Conservation (phyloP, 495 filamentous ascomycete genomes). For the Articulospora tetracladia region DNA sequence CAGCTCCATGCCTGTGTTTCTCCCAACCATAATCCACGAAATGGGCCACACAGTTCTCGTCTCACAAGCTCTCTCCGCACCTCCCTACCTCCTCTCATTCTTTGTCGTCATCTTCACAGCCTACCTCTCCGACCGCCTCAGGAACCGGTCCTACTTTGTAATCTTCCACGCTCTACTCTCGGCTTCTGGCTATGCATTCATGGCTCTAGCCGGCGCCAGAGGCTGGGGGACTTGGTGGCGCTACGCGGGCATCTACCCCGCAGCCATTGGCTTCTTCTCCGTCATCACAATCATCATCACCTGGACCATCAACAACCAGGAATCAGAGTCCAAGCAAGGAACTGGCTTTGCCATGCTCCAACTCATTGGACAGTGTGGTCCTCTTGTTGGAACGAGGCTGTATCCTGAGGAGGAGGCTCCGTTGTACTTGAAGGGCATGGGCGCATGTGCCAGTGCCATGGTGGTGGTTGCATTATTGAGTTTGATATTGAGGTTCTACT, state of each 20-base stretch:
- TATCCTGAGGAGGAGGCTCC: slow-evolving; percentile 63
- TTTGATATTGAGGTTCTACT: slow-evolving; percentile 46
- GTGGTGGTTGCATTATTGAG: slow-evolving; percentile 57
- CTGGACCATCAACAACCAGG: slow-evolving; percentile 74
- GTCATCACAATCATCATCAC: slow-evolving; percentile 69
- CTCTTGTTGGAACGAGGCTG: slow-evolving; percentile 67
- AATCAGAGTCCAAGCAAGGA: slow-evolving; percentile 57
- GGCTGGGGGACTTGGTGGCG: slow-evolving; percentile 34
- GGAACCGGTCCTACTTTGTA: slow-evolving; percentile 61
- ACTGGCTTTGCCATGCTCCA: slow-evolving; percentile 72
- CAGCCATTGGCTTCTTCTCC: slow-evolving; percentile 66
- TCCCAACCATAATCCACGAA: slow-evolving; percentile 74
- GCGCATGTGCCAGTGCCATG: slow-evolving; percentile 64
- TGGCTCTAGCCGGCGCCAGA: slow-evolving; percentile 40
- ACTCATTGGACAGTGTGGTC: slow-evolving; percentile 66
- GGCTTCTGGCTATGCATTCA: slow-evolving; percentile 54
- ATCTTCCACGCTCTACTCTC: slow-evolving; percentile 58
- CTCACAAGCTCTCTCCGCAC: slow-evolving; percentile 75
- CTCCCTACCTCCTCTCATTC: slow-evolving; percentile 76
- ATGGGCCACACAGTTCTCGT: slow-evolving; percentile 71
- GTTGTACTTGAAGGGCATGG: slow-evolving; percentile 60
- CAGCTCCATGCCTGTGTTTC: slow-evolving; percentile 78
- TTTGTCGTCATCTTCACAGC: slow-evolving; percentile 65
- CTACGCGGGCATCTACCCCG: slow-evolving; percentile 68
- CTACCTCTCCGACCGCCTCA: slow-evolving; percentile 60